Evolutionary conservation across 1,139 yeast species (phyloP), one percentile per base, ranked within the genome.

Genomic region (Suhomyces guaymorum): DNA sequence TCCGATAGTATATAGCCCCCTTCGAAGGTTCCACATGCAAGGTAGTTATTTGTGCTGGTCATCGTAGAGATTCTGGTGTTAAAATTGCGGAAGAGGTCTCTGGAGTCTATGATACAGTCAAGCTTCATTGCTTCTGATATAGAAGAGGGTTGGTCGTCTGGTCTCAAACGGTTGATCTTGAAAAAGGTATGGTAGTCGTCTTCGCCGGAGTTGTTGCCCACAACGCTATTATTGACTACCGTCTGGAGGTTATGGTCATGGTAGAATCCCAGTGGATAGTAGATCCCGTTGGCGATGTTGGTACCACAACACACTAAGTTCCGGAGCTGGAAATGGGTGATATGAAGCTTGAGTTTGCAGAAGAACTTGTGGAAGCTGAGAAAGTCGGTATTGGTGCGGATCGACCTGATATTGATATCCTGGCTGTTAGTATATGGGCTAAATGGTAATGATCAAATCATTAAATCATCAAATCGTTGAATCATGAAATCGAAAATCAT

Each of bases 281-380:
- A 69, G 12, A 68, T 59, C 5, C 73, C 74, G 26, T 57, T 58
- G 21, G 57, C 52, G 28, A 55, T 51, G 37, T 58, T 59, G 23
- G 59, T 52, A 15, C 73, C 63, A 29, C 77, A 67, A 21, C 75
- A 63, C 4, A 78, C 70, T 36, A 77, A 57, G 43, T 75, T 74
- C 13, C 84, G 57, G 22, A 78, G 59, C 52, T 78, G 84, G 54
- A 77, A 76, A 55, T 79, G 84, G 17, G 75, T 70, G 11, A 77
- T 61, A 43, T 67, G 71, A 11, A 80, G 73, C 37, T 67, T 68
- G 12, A 79, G 63, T 35, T 54, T 54, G 31, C 72, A 59, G 54
- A 59, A 73, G 45, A 71, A 75, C 32, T 60, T 59, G 22, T 64
- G 55, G 45, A 73, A 75, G 34, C 54, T 50, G 49, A 57, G 73